A percentile compares a stretch with the other conserved stretches of the same genome.
phyloP scores from a whole-genome alignment of 108 stramenopile genomes.

The Skeletonema menzelii region DNA sequence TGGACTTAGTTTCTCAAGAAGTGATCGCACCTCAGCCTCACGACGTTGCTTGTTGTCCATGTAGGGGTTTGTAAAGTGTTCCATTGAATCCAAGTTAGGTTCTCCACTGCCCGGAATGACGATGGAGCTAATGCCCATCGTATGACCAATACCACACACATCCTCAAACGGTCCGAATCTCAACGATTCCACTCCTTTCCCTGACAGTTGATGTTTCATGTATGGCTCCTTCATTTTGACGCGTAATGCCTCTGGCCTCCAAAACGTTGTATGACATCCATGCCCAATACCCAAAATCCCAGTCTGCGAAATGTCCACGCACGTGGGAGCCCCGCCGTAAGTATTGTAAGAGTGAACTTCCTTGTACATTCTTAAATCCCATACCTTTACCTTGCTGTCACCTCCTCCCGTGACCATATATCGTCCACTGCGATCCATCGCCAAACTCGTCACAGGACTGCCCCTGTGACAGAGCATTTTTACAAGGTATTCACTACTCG shows the following conservation, averaged over 20 bases:
- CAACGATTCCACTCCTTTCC: slow-evolving; percentile 64
- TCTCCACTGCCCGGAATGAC: slow-evolving; percentile 97
- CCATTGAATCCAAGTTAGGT: slow-evolving; percentile 93
- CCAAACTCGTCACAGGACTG: slow-evolving; percentile 75
- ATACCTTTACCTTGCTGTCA: slow-evolving; percentile 87
- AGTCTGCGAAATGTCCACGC: slow-evolving; percentile 90
- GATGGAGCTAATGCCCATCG: slow-evolving; percentile 85
- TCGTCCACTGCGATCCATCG: slow-evolving; percentile 77
- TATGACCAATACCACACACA: slow-evolving; percentile 94
- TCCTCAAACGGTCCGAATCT: slow-evolving; percentile 98
- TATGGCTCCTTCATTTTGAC: slow-evolving; percentile 84
- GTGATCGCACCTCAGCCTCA: slow-evolving; percentile 93
- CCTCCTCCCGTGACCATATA: slow-evolving; percentile 93
- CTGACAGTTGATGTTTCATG: slow-evolving; percentile 83
- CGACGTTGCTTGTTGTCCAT: slow-evolving; percentile 88
- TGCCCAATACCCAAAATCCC: slow-evolving; percentile 90
- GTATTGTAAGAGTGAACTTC: slow-evolving; percentile 65
- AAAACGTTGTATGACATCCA: slow-evolving; percentile 89
- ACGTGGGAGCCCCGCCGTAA: slow-evolving; percentile 61
- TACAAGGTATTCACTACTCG: slow-evolving; percentile 77
- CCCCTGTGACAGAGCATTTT: slow-evolving; percentile 93
- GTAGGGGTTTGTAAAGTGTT: slow-evolving; percentile 91
- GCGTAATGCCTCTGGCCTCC: slow-evolving; percentile 78
- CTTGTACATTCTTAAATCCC: slow-evolving; percentile 93
- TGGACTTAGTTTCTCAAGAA: slow-evolving; percentile 94